Conservation (phyloP, 2,329 filamentous ascomycete genomes). For the Monosporascus sp. region DNA sequence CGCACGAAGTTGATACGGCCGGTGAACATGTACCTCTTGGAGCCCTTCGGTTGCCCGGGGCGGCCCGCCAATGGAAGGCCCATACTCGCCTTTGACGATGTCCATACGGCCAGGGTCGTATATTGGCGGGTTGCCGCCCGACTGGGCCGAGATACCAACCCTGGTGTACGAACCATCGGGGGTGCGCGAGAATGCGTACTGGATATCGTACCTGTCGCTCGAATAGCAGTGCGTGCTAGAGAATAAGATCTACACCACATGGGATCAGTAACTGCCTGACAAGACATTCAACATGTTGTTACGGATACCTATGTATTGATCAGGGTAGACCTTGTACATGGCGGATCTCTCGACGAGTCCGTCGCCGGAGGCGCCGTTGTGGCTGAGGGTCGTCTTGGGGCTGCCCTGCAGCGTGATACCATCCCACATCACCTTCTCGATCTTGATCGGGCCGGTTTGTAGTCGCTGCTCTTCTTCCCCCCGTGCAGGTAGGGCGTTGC, state of each 20-base stretch:
- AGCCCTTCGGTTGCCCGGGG: slow-evolving; percentile 10
- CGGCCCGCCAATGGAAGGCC: slow-evolving; percentile 23
- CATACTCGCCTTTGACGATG: slow-evolving; percentile 21
- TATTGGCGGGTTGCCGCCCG: slow-evolving; percentile 20
- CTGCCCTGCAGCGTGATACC: slow-evolving; percentile 19
- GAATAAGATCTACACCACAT: slow-evolving; percentile 13
- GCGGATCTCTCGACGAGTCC: slow-evolving; percentile 25
- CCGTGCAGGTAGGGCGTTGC: slow-evolving; percentile 24
- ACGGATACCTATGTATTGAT: slow-evolving; percentile 12
- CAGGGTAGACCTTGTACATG: slow-evolving; percentile 21
- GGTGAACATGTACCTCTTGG: slow-evolving; percentile 18
- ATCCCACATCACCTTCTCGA: slow-evolving; percentile 23
- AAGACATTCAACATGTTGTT: no score
- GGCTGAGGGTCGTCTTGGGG: slow-evolving; percentile 22
- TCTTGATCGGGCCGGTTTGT: slow-evolving; percentile 25
- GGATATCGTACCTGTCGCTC: slow-evolving; percentile 28
- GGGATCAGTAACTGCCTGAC: no score
- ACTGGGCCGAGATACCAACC: slow-evolving; percentile 21
- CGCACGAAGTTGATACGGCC: slow-evolving; percentile 17
- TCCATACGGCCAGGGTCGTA: slow-evolving; percentile 25
- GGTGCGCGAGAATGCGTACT: slow-evolving; percentile 25
- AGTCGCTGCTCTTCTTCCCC: slow-evolving; percentile 18
- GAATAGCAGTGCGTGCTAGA: slow-evolving; percentile 28
- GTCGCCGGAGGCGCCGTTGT: slow-evolving; percentile 22
- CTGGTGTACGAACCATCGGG: slow-evolving; percentile 24